Evolutionary conservation across 2,329 filamentous ascomycete species (phyloP).

Genomic region (Lomentospora prolificans): DNA sequence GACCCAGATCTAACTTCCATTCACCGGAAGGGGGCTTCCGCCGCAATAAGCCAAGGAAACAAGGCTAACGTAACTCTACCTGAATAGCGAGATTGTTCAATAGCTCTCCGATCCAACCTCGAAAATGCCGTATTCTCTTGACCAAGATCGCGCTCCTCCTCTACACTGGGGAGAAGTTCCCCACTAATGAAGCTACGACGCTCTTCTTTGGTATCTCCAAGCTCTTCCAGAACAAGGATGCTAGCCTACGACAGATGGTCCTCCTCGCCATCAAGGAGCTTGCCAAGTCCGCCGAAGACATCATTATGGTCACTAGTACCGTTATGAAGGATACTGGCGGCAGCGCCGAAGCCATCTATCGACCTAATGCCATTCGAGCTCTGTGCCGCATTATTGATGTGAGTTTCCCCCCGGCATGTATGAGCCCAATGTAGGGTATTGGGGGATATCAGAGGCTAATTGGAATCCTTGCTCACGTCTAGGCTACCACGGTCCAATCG

Average conservation of each 20-base stretch:
- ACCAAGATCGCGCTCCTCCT: slow-evolving; percentile 95
- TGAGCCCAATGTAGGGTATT: neutral
- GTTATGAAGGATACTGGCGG: slow-evolving; percentile 99
- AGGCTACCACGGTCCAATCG: slow-evolving; percentile 91
- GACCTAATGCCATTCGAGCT: slow-evolving; percentile 91
- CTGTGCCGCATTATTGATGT: slow-evolving; percentile 96
- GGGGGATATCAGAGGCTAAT: neutral
- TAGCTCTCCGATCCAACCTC: slow-evolving; percentile 88
- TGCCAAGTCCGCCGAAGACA: slow-evolving; percentile 89
- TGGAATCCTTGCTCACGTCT: slow-evolving; percentile 10
- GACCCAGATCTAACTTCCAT: neutral
- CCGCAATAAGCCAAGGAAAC: neutral
- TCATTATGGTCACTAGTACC: slow-evolving; percentile 98
- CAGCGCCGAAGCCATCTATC: slow-evolving; percentile 85
- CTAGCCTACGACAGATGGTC: slow-evolving; percentile 95
- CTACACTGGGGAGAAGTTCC: slow-evolving; percentile 95
- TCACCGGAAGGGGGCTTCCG: neutral
- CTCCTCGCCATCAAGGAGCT: slow-evolving; percentile 98
- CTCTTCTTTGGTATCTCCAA: slow-evolving; percentile 99
- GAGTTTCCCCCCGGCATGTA: slow-evolving; percentile 23
- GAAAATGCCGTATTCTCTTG: slow-evolving; percentile 92
- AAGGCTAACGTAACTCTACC: neutral
- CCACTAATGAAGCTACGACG: slow-evolving; percentile 91
- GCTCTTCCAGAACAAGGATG: slow-evolving; percentile 99
- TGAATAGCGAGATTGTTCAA: slow-evolving; percentile 87